Evolutionary conservation across 2,329 filamentous ascomycete species (phyloP).

Genomic region (Talaromyces piceae): DNA sequence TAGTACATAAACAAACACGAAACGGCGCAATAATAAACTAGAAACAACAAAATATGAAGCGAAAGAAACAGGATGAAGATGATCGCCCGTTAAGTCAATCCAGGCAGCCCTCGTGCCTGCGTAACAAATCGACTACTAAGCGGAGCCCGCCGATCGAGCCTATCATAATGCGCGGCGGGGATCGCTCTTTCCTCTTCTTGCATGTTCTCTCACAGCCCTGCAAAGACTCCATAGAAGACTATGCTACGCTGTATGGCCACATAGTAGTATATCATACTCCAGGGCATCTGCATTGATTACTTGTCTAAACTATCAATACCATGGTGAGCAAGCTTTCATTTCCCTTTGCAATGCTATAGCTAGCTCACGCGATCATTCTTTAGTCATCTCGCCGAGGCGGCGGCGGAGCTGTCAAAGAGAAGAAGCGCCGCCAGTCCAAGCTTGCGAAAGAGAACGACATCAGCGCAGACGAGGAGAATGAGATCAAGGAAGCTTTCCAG

Average conservation of each 20-base stretch:
- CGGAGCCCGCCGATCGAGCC: neutral
- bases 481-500: constrained; percentile 84
- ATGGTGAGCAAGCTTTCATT: neutral
- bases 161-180: neutral
- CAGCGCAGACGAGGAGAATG: constrained; percentile 71
- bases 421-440: constrained; percentile 61
- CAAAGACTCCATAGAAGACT: too few species aligned
- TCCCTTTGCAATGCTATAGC: neutral
- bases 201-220: neutral
- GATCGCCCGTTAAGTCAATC: too few species aligned
- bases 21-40: neutral
- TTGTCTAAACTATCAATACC: too few species aligned
- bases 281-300: neutral
- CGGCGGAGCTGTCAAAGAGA: constrained; percentile 25
- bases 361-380: neutral
- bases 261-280: too few species aligned
- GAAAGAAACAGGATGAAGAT: neutral
- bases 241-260: too few species aligned
- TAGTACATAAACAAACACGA: neutral
- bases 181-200: neutral
- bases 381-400: constrained; percentile 33
- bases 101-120: neutral
- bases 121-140: neutral
- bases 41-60: neutral
- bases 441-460: constrained; percentile 90